Conservation (phyloP, 2,329 filamentous ascomycete species). For the Fusarium aywerte region DNA sequence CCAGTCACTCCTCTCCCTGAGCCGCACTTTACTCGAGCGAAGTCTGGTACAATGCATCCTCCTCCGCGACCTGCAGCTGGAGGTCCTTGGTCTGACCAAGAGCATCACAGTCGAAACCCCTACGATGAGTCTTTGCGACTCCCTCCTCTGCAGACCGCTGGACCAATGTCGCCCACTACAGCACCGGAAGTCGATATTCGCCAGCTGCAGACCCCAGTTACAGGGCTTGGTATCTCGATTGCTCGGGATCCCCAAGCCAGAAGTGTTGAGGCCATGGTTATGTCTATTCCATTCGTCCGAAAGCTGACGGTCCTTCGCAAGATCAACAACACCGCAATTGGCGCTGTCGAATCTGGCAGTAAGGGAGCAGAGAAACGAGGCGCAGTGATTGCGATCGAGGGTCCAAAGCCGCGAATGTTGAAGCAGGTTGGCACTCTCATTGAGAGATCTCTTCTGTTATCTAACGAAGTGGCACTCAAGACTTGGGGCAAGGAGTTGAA, state of each 20-base stretch:
- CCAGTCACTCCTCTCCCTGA: constrained; percentile 47
- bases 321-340: constrained; percentile 74
- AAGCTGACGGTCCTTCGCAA: constrained; percentile 82
- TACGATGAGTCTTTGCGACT: constrained; percentile 66
- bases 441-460: constrained; percentile 66
- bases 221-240: constrained; percentile 42
- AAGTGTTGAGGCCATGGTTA: constrained; percentile 75
- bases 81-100: constrained; percentile 47
- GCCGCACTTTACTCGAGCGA: constrained; percentile 48
- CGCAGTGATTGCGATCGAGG: constrained; percentile 85
- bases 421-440: constrained; percentile 72
- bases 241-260: constrained; percentile 51
- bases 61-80: constrained; percentile 60
- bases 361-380: constrained; percentile 67
- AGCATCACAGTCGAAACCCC: constrained; percentile 54
- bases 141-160: constrained; percentile 62
- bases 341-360: constrained; percentile 50
- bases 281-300: constrained; percentile 76
- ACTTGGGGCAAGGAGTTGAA: constrained; percentile 56
- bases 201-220: constrained; percentile 45
- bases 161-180: constrained; percentile 48
- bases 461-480: constrained; percentile 56
- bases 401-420: constrained; percentile 65
- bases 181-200: constrained; percentile 43
- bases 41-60: constrained; percentile 62